phyloP scores from a whole-genome alignment of 2,329 filamentous ascomycete species.

The Cadophora malorum region DNA sequence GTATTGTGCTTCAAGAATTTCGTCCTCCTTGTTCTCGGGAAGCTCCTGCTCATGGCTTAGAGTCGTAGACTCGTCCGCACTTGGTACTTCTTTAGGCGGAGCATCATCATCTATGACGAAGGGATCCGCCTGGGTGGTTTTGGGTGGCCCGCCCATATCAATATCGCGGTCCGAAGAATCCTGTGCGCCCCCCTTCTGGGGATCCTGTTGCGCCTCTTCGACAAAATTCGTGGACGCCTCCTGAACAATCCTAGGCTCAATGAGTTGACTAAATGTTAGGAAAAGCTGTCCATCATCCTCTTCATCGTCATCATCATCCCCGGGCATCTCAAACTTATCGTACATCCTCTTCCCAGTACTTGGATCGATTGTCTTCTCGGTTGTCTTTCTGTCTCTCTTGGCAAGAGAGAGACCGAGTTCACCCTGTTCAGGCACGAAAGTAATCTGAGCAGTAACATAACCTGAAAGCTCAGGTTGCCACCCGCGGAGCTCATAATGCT shows the following conservation, averaged over 20 bases:
- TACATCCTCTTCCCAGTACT: conserved; percentile 76
- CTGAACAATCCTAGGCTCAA: conserved; percentile 70
- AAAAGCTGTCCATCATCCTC: conserved; percentile 65
- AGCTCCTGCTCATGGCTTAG: conserved; percentile 27
- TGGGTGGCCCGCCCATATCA: background rate
- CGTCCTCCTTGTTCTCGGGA: conserved; percentile 18
- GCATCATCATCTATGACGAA: conserved; percentile 21
- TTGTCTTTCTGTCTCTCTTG: conserved; percentile 66
- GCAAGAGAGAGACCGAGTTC: conserved; percentile 70
- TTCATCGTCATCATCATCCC: conserved; percentile 61
- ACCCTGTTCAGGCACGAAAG: conserved; percentile 59
- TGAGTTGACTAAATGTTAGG: conserved; percentile 66
- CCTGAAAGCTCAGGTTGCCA: conserved; percentile 70
- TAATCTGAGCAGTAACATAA: conserved; percentile 70
- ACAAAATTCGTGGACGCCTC: conserved; percentile 40
- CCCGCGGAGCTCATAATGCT: conserved; percentile 63
- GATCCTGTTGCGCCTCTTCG: background rate
- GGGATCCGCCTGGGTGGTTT: background rate
- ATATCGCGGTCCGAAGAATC: conserved; percentile 16
- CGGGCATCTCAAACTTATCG: conserved; percentile 77
- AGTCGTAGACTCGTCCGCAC: conserved; percentile 29
- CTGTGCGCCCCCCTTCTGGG: conserved; percentile 31
- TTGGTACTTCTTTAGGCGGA: conserved; percentile 27
- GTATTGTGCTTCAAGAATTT: conserved; percentile 34
- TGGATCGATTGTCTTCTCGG: conserved; percentile 66